Percentiles rank a stretch among this genome's conserved stretches.
Conservation (phyloP, 352 stramenopile genomes). For the Phytophthora macrochlamydospora region DNA sequence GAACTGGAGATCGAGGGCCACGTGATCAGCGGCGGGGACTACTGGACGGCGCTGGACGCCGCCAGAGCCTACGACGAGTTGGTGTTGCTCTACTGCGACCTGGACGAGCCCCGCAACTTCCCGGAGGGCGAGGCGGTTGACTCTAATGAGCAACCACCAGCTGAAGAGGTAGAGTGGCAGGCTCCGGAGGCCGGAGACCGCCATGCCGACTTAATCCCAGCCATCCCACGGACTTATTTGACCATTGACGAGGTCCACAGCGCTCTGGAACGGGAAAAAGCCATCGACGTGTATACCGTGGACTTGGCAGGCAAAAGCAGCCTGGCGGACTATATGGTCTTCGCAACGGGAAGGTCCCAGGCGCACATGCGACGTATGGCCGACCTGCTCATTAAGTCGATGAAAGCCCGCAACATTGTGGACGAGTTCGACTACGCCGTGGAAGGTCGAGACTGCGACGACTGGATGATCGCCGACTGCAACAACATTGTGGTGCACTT, state of each 20-base stretch:
- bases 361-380: constrained; percentile 90
- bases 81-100: constrained; percentile 79
- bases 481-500: constrained; percentile 91
- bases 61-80: constrained; percentile 86
- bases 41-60: constrained; percentile 82
- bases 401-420: constrained; percentile 67
- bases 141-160: background rate
- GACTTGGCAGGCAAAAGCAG: constrained; percentile 79
- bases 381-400: constrained; percentile 87
- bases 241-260: constrained; percentile 71
- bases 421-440: constrained; percentile 85
- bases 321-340: constrained; percentile 90
- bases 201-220: constrained; percentile 77
- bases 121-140: constrained; percentile 20
- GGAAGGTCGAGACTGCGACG: constrained; percentile 89
- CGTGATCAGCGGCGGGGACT: constrained; percentile 79
- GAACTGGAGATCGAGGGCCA: constrained; percentile 72
- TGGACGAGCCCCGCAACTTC: constrained; percentile 82
- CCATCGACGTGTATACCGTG: constrained; percentile 79
- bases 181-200: constrained; percentile 70
- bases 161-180: constrained; percentile 54
- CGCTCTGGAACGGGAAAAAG: constrained; percentile 76
- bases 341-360: constrained; percentile 82
- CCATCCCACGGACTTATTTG: constrained; percentile 69
- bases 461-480: constrained; percentile 94